Base-by-base conservation (phyloP, 2,329 filamentous ascomycete genomes). In the Emergomyces orientalis region DNA sequence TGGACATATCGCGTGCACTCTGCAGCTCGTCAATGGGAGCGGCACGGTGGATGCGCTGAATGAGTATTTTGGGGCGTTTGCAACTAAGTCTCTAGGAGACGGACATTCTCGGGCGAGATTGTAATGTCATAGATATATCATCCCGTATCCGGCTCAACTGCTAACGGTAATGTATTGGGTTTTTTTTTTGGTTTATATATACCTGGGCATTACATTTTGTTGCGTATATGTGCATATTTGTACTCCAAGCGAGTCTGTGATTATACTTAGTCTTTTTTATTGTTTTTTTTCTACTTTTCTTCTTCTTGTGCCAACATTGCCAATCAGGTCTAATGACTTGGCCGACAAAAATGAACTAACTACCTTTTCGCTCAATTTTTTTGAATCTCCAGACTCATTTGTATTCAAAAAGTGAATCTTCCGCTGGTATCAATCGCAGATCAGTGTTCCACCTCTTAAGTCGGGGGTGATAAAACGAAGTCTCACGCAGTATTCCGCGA, bases 1-100 rank as follows among this genome's bases (percentile, higher is more conserved):
- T 74, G 91, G 91, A 8, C 94, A 96, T 73, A 88, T 96, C 34
- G 90, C 88, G 27, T 82, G 90, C 65, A 88, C 91, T 3, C 84
- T 89, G 13, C 81, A 81, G 68, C 78, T 97, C 27, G 86, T 84
- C 1, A 88, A 93, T 74, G 92, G 91, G 0, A 84, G 77, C 63
- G 90, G 86, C 19, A 96, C 91, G 0, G 86, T 90, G 0, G 89
- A 95, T 69, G 90, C 87, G 19, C 77, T 97, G 68, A 90, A 97
- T 71, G 81, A 83, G 66, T 97, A 96, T 73, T 97, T 96, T 76
- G 81, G 82, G 5, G 75, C 86, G 0, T 92, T 96, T 69, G 83
- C 83, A 62, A 83, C 84, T 13, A 90, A 88, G 78, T 61, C 70
- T 8, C 59, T 76, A 22, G 73, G 74, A 22, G 71, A 74, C 63